Base-by-base conservation (phyloP, 139 green algal species). In the Chlorella sp. region DNA sequence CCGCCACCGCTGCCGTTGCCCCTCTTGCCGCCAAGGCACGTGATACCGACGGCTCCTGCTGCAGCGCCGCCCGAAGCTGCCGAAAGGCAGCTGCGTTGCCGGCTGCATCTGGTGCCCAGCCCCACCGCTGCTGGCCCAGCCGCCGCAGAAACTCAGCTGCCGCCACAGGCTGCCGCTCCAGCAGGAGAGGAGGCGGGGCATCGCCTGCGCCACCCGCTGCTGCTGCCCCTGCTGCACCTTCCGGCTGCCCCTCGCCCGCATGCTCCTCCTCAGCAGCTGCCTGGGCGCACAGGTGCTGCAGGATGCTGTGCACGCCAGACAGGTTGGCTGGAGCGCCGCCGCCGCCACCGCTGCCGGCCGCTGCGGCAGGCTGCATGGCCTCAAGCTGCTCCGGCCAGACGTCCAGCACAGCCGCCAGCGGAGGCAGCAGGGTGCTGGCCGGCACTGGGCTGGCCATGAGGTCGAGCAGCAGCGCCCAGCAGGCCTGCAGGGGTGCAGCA, bases 361-460 rank as follows among this genome's bases (percentile, higher is more conserved):
- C 26, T 38, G 28, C 32, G 11, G 5, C 26, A 5, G 72, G 44
- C 72, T 25, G 41, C 20, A 82, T 6, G 7, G 69, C 65, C 0
- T 69, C 51, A 26, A 79, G 3, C 23, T 39, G n/a, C 15, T 18
- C 44, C 15, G 85, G 85, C 80, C 81, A 84, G 21, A 65, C 32
- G 30, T 89, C 85, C 12, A 87, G 32, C 18, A 71, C 80, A 9
- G 85, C 85, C 18, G 85, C 80, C 12, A 81, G 64, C 38, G 80
- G 71, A 12, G 78, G 85, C 44, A 89, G 85, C 62, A 84, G 47
- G 25, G 34, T 30, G 16, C 34, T 15, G 5, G 81, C 16, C 1
- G 68, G 17, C 0, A 70, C 36, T 13, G 55, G 38, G 69, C 69
- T 64, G 69, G 67, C 32, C 34, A 74, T 7, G 15, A 86, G 57